phyloP scores from a whole-genome alignment of 768 basidiomycete species.

The Dacryopinax primogenitus region DNA sequence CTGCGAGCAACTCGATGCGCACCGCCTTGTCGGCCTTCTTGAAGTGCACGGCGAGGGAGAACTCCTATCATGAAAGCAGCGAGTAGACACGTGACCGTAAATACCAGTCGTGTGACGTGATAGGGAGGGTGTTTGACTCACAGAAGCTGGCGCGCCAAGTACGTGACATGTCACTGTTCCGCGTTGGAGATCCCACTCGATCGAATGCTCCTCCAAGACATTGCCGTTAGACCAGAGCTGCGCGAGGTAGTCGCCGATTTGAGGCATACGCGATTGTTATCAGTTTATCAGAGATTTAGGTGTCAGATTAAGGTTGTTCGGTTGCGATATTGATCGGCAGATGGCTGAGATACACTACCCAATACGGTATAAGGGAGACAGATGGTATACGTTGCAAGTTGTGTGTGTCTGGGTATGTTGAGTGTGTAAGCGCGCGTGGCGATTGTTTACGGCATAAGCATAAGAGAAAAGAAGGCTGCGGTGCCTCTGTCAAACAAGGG shows the following conservation, averaged over 20 bases:
- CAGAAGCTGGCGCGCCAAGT: not conserved
- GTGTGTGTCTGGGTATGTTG: conserved; percentile 4
- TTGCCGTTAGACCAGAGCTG: not conserved
- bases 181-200: not conserved
- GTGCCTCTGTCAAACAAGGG: not conserved
- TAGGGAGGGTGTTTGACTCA: not conserved
- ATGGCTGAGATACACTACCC: not conserved
- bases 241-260: conserved; percentile 7
- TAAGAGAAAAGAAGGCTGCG: not conserved
- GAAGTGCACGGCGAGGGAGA: not conserved
- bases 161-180: not conserved
- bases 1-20: conserved; percentile 5
- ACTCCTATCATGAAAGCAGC: not conserved
- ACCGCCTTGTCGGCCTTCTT: conserved; percentile 3
- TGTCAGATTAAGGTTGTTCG: not conserved
- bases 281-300: not conserved
- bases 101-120: not conserved
- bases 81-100: not conserved
- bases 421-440: not conserved
- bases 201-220: not conserved
- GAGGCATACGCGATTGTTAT: not conserved
- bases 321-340: not conserved
- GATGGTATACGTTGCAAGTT: not conserved
- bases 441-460: conserved; percentile 1
- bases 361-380: not conserved